These are phyloP conservation scores for Bryoglossum gracile DNA, from an alignment of 495 filamentous ascomycete species.

Conservation along the genomic window DNA sequence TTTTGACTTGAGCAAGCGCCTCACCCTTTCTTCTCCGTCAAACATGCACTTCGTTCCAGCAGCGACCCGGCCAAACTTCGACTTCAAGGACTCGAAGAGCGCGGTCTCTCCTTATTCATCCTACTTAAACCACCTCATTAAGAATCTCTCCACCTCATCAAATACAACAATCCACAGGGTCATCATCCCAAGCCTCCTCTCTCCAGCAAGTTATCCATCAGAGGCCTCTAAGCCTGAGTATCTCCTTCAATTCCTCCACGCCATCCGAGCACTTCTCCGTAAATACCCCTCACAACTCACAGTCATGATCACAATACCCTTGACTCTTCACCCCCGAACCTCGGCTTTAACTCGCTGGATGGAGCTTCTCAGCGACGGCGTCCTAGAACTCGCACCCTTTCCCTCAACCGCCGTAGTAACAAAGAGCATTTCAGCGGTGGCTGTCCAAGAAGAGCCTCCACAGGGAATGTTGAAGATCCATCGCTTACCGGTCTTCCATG, in stretches of 20 bases:
- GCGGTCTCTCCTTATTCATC: conserved; percentile 50
- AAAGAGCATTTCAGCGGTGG: conserved; percentile 38
- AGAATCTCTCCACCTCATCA: conserved; percentile 49
- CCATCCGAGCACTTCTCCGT: conserved; percentile 65
- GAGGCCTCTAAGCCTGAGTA: conserved; percentile 57
- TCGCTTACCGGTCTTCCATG: conserved; percentile 73
- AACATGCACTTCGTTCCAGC: conserved; percentile 53
- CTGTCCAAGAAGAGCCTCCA: conserved; percentile 57
- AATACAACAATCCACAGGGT: conserved; percentile 67
- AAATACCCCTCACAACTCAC: conserved; percentile 58
- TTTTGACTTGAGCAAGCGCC: conserved; percentile 84
- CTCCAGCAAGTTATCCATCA: conserved; percentile 71
- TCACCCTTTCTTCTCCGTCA: conserved; percentile 49
- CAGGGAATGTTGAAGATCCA: conserved; percentile 83
- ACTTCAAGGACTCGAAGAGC: conserved; percentile 11
- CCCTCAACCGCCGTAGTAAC: conserved; percentile 39
- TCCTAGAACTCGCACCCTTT: conserved; percentile 82
- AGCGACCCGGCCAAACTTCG: conserved; percentile 25
- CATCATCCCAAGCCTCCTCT: conserved; percentile 75
- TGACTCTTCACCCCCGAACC: conserved; percentile 72
- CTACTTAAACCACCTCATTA: conserved; percentile 54
- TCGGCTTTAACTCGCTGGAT: conserved; percentile 80
- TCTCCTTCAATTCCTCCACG: conserved; percentile 78
- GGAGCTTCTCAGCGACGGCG: conserved; percentile 77
- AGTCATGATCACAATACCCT: conserved; percentile 68